Evolutionary conservation across 495 filamentous ascomycete genomes (phyloP).

Genomic region (Xeromyces bisporus): DNA sequence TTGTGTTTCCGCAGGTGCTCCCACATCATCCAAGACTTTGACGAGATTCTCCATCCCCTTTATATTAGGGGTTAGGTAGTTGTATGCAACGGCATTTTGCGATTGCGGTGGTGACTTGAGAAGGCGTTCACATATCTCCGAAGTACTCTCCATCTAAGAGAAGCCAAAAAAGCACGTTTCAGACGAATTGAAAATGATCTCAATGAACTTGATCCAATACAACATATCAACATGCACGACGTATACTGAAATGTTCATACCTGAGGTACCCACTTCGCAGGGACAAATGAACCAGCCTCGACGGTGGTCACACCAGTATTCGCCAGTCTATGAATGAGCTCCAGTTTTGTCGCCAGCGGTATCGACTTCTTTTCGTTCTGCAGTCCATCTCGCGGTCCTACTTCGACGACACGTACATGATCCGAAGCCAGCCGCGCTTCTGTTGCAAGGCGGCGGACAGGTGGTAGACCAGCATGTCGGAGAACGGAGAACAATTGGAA

Average conservation of each 20-base stretch:
- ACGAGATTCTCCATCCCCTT: slow-evolving; percentile 52
- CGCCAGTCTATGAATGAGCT: slow-evolving; percentile 66
- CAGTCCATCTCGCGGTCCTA: slow-evolving; percentile 83
- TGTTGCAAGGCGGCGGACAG: slow-evolving; percentile 21
- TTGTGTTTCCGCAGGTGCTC: slow-evolving; percentile 21
- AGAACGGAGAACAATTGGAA: slow-evolving; percentile 18
- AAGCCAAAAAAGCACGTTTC: not conserved
- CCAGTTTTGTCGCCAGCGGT: slow-evolving; percentile 65
- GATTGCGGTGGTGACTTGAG: slow-evolving; percentile 42
- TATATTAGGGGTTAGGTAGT: slow-evolving; percentile 82
- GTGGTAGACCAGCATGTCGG: slow-evolving; percentile 7
- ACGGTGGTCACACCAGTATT: slow-evolving; percentile 72
- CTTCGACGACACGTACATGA: slow-evolving; percentile 64
- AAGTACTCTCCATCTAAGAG: slow-evolving; percentile 75
- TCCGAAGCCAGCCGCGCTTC: slow-evolving; percentile 34
- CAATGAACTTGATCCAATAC: not conserved
- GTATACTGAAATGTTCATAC: slow-evolving; percentile 23
- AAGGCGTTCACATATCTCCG: slow-evolving; percentile 61
- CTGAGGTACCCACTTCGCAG: slow-evolving; percentile 97
- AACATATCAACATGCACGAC: not conserved
- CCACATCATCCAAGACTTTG: slow-evolving; percentile 25
- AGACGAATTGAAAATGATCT: not conserved
- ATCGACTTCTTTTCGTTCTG: slow-evolving; percentile 89
- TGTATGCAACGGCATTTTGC: slow-evolving; percentile 58
- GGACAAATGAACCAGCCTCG: slow-evolving; percentile 89